Base-by-base conservation (phyloP, 495 filamentous ascomycete genomes). In the Mytilinidion resinicola region DNA sequence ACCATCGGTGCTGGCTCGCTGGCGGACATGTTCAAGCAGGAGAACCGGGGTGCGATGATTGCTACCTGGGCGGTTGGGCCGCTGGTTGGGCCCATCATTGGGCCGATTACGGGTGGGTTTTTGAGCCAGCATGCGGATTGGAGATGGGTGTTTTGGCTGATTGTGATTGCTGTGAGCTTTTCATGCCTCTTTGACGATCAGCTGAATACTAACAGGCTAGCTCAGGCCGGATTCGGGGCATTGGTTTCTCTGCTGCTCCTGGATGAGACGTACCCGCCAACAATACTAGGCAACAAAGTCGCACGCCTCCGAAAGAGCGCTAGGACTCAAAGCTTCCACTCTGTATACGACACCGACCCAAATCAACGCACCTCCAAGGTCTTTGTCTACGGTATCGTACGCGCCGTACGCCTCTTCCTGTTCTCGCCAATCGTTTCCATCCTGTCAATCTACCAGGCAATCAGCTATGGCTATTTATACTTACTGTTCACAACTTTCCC, bases 251-350 rank as follows among this genome's bases (percentile, higher is more conserved):
- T 79, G 57, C 34, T 80, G 9, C 69, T 83, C 38, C 80, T 77
- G 51, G 67, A 70, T 1, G 83, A 86, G 60, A 81, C 82, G 0
- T 81, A 84, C 67, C 74, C 74, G 1, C 63, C 66, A 9, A 71
- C 82, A 12, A 65, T 86, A 4, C 76, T 86, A 6, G 58, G 70
- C 11, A 69, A 76, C 35, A 85, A 84, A 58, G 77, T 77, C 0
- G 51, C 60, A 11, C 69, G 66, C 1, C 65, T 82, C 0, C 53
- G 47, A 7, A 53, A 65, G 30, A 49, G 63, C 20, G 70, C 70
- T 64, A 36, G 52, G 69, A 77, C 57, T 69, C 69, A 15, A 62
- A 69, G 74, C 38, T 71, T 76, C 8, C 62, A 60, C 9, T 71
- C 69, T 56, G 76, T 70, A 57, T 74, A 69, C 66, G 70, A 21